These are phyloP conservation scores for Candida chauliodis DNA, from an alignment of 805 yeast genomes.

Conservation along the genomic window DNA sequence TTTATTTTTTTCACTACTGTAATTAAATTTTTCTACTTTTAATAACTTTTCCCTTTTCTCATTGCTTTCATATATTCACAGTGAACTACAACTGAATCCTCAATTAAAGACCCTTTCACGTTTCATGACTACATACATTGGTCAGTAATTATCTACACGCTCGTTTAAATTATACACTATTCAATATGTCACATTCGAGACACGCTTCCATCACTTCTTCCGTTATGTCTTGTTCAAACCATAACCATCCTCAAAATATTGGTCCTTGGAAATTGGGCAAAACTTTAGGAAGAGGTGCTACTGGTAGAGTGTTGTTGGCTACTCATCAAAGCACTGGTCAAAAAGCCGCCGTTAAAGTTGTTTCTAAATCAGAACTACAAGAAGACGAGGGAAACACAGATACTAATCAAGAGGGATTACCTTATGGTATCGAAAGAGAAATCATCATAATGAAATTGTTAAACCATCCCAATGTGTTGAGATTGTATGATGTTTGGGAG, in stretches of 20 bases:
- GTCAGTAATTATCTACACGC: too few relatives aligned
- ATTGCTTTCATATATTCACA: background rate
- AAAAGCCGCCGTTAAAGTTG: slow-evolving; percentile 80
- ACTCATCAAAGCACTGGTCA: slow-evolving; percentile 68
- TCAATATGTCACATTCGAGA: slow-evolving; percentile 45
- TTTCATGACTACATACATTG: too few relatives aligned
- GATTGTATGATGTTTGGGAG: slow-evolving; percentile 97
- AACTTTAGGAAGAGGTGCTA: slow-evolving; percentile 78
- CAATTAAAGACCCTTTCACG: too few relatives aligned
- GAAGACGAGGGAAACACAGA: slow-evolving; percentile 25
- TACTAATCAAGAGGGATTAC: slow-evolving; percentile 49
- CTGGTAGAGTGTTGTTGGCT: slow-evolving; percentile 75
- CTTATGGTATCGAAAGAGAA: slow-evolving; percentile 96
- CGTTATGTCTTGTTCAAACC: slow-evolving; percentile 43
- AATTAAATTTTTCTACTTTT: too few relatives aligned
- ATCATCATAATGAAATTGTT: slow-evolving; percentile 95
- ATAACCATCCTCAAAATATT: slow-evolving; percentile 48
- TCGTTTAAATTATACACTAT: background rate
- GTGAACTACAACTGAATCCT: too few relatives aligned
- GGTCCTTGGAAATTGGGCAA: slow-evolving; percentile 85
- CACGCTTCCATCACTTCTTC: slow-evolving; percentile 61
- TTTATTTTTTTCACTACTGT: background rate
- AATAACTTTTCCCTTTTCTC: slow-evolving; percentile 3
- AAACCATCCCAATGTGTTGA: slow-evolving; percentile 90
- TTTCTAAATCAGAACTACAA: slow-evolving; percentile 57